These are phyloP conservation scores for Handroanthus guayacan DNA, from an alignment of 257 asterid genomes.

Conservation along the genomic window DNA sequence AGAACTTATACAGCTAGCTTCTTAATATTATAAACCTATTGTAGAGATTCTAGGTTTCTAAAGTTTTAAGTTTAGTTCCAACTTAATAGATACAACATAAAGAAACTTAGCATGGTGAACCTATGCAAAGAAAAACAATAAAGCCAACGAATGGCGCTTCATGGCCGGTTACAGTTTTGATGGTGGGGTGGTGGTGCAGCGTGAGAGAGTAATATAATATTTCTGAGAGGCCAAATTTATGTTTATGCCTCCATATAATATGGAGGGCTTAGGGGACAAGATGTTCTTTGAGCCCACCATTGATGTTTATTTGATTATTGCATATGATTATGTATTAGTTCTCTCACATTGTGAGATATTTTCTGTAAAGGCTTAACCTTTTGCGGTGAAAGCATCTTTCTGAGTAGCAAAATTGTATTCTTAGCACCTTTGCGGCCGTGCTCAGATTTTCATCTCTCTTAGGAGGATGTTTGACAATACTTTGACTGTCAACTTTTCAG, in stretches of 20 bases:
- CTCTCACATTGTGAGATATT: slow-evolving; percentile 4
- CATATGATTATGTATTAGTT: slow-evolving; percentile 11
- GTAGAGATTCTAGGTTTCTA: neutral
- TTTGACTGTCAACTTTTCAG: too few relatives aligned
- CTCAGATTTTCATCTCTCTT: neutral
- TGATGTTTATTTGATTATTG: slow-evolving; percentile 27
- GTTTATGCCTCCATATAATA: slow-evolving; percentile 1
- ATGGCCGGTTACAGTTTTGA: slow-evolving; percentile 14
- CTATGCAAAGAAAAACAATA: neutral
- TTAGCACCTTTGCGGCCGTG: slow-evolving; percentile 29
- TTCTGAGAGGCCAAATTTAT: slow-evolving; percentile 19
- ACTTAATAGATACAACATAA: neutral
- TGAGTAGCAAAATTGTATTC: slow-evolving; percentile 40
- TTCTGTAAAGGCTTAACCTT: slow-evolving; percentile 26
- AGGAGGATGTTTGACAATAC: too few relatives aligned
- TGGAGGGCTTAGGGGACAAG: slow-evolving; percentile 11
- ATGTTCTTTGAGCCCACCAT: slow-evolving; percentile 38
- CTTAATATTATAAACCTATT: neutral
- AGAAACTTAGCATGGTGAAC: neutral
- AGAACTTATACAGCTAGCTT: neutral
- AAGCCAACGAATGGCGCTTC: neutral
- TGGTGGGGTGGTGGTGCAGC: slow-evolving; percentile 36
- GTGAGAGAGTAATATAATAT: slow-evolving; percentile 23
- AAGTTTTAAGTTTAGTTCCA: neutral
- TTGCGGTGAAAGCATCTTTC: slow-evolving; percentile 38